Evolutionary conservation across 78 protist genomes (phyloP).

Genomic region (Paulinella micropora): DNA sequence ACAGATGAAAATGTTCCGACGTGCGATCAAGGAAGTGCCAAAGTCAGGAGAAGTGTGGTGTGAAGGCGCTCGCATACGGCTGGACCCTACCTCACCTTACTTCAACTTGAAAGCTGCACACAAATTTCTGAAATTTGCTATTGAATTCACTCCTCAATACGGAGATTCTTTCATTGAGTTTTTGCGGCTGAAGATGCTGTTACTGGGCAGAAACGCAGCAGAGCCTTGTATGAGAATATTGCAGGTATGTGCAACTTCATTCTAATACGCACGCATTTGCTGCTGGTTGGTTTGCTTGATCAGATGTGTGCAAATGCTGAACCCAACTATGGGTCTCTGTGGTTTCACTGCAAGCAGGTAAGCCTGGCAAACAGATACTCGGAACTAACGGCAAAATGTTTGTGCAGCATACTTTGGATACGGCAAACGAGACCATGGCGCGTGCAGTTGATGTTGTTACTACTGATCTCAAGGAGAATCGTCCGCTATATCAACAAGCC

Average conservation of each 20-base stretch:
- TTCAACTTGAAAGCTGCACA: slow-evolving; percentile 44
- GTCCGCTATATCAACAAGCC: no score
- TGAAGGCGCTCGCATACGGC: slow-evolving; percentile 74
- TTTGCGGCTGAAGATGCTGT: slow-evolving; percentile 41
- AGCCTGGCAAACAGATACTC: no score
- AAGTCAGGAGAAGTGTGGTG: slow-evolving; percentile 90
- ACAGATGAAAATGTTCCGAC: slow-evolving; percentile 35
- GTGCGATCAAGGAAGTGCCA: slow-evolving; percentile 51
- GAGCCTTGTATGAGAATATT: slow-evolving; percentile 42
- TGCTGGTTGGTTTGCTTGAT: neutral
- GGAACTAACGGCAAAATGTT: no score
- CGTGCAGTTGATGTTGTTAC: no score
- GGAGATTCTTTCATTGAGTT: slow-evolving; percentile 83
- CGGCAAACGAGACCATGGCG: no score
- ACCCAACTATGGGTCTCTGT: slow-evolving; percentile 78
- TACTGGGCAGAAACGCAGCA: slow-evolving; percentile 37
- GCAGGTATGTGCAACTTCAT: slow-evolving; percentile 11
- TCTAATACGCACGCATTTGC: neutral
- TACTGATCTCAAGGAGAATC: no score
- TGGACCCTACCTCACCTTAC: slow-evolving; percentile 26
- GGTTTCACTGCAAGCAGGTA: slow-evolving; percentile 72
- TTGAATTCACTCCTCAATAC: slow-evolving; percentile 81
- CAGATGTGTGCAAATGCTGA: slow-evolving; percentile 66
- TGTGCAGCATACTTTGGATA: no score
- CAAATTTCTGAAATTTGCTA: slow-evolving; percentile 60